Evolutionary conservation across 2,329 filamentous ascomycete genomes (phyloP).

Genomic region (Colletotrichum tanaceti): DNA sequence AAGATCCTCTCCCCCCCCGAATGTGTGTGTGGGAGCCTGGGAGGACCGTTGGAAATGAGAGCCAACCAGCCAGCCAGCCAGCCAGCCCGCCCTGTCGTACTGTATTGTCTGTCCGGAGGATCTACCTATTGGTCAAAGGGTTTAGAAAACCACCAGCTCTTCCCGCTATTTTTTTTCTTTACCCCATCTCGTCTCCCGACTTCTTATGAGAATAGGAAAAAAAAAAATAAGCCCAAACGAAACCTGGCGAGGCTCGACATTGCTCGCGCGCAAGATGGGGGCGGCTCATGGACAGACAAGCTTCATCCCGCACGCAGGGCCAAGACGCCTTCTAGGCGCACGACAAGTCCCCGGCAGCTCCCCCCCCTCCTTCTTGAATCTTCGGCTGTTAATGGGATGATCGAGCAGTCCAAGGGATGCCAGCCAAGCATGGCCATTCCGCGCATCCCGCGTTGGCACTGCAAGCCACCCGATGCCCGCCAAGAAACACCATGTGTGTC

Average conservation of each 20-base stretch:
- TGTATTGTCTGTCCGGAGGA: too few relatives aligned
- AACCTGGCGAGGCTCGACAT: too few relatives aligned
- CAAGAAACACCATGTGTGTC: conserved; percentile 16
- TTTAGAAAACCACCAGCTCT: not conserved
- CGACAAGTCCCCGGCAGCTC: not conserved
- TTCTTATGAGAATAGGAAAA: not conserved
- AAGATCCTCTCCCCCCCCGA: not conserved
- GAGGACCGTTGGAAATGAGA: too few relatives aligned
- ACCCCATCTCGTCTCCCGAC: not conserved
- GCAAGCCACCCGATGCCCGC: conserved; percentile 37
- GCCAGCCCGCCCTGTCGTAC: too few relatives aligned
- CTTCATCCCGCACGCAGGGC: conserved; percentile 1
- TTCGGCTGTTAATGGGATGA: not conserved
- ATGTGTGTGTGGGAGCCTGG: too few relatives aligned
- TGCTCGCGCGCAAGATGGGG: too few relatives aligned
- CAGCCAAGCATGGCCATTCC: conserved; percentile 25
- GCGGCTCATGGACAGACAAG: conserved; percentile 7
- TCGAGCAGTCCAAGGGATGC: not conserved
- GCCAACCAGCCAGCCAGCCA: too few relatives aligned
- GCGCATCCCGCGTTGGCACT: conserved; percentile 32
- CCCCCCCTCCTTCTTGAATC: too few relatives aligned
- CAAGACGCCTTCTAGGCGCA: not conserved
- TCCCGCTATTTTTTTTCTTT: not conserved
- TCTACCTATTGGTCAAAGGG: too few relatives aligned
- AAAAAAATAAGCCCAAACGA: not conserved